phyloP scores from a whole-genome alignment of 306 rosid genomes.

The Cicer yamashitae region DNA sequence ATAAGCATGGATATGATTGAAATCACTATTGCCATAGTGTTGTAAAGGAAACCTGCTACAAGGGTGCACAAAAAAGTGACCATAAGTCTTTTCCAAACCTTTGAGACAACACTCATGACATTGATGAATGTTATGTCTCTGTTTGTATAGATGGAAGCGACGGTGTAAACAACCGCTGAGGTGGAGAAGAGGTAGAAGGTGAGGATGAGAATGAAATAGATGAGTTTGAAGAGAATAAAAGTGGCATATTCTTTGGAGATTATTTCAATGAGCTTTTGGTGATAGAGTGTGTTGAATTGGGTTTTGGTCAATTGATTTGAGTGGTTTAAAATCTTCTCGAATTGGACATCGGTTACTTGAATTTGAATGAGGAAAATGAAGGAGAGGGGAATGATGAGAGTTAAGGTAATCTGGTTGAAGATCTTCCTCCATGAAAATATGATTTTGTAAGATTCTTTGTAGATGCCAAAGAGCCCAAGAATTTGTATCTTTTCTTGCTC shows the following conservation, averaged over 20 bases:
- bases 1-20: background rate
- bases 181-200: conserved; percentile 55
- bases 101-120: conserved; percentile 57
- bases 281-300: background rate
- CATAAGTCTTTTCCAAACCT: conserved; percentile 58
- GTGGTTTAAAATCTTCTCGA: conserved; percentile 16
- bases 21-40: background rate
- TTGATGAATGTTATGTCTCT: conserved; percentile 48
- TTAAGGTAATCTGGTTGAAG: conserved; percentile 53
- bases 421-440: conserved; percentile 50
- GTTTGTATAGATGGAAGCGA: conserved; percentile 51
- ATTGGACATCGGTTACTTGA: conserved; percentile 42
- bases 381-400: conserved; percentile 58
- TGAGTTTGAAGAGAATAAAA: conserved; percentile 43
- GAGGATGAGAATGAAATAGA: conserved; percentile 42
- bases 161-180: conserved; percentile 57
- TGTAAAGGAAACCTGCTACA: conserved; percentile 46
- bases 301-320: background rate
- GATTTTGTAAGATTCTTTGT: conserved; percentile 54
- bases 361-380: conserved; percentile 49
- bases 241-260: conserved; percentile 42
- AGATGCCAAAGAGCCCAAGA: conserved; percentile 52
- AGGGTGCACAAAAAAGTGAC: conserved; percentile 56
- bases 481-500: conserved; percentile 57
- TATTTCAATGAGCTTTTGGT: conserved; percentile 19